Evolutionary conservation across 352 stramenopile species (phyloP), one percentile per base, ranked within the genome.

Genomic region (Plasmopara muralis): DNA sequence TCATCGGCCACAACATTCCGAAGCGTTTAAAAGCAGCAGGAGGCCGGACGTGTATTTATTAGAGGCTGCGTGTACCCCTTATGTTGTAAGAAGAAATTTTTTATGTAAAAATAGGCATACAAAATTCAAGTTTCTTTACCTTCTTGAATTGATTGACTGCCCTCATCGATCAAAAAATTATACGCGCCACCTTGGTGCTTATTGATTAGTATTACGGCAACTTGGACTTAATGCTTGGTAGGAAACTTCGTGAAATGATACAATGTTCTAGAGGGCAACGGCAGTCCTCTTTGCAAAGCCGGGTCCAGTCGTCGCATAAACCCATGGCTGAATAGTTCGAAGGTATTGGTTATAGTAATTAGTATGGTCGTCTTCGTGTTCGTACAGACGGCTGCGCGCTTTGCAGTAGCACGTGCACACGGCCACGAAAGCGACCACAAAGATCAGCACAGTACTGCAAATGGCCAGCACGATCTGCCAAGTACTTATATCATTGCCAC

Each of bases 401-500:
- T 74, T 77, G 55, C 66, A 83, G 49, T 76, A 80, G 54, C 69
- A 83, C 30, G 64, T 58, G 31, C 70, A 62, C 8, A 83, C 62
- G 33, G 72, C 66, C 25, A 79, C 60, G n/a, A 74, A 53, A 6
- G 55, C 66, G 14, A 79, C 66, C 0, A 62, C 35, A 33, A 79
- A 76, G 14, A 75, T 52, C 33, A 83, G 57, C 49, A 62, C 57
- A 6, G 33, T 37, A 30, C 58, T 80, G 56, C 67, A 74, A 43
- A 83, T 77, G 60, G 74, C 74, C 39, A 79, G 49, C 40, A 60
- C 59, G 49, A 79, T 76, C 42, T 80, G 66, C 72, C 69, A 80
- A 50, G 48, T 68, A 40, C 56, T 48, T 47, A 79, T 47, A 4
- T 50, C 43, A 20, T 43, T 44, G 35, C 44, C 40, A 13, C 7